Percentiles rank a stretch among this genome's conserved stretches.
These are phyloP conservation scores for Meyerozyma smithsonii DNA, from an alignment of 1,139 yeast species.

Conservation along the genomic window DNA sequence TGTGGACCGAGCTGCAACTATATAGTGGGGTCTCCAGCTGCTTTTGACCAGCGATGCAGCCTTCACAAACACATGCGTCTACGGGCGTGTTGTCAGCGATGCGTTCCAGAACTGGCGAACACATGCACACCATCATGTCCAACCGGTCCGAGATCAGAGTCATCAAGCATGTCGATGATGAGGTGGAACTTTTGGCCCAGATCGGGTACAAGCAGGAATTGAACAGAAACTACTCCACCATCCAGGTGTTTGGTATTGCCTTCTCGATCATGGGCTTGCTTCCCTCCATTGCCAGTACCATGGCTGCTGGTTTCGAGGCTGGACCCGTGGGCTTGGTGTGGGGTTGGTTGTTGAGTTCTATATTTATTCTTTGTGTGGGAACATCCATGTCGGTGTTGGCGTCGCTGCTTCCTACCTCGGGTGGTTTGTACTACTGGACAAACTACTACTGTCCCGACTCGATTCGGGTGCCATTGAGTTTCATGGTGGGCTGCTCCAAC, in stretches of 20 bases:
- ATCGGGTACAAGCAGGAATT: constrained; percentile 13
- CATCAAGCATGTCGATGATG: constrained; percentile 1
- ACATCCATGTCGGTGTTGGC: constrained; percentile 10
- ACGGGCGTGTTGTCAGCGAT: background rate
- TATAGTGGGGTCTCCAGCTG: background rate
- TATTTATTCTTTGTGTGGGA: constrained; percentile 8
- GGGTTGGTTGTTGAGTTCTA: constrained; percentile 10
- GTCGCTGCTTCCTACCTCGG: constrained; percentile 10
- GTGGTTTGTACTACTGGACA: constrained; percentile 11
- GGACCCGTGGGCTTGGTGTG: constrained; percentile 11
- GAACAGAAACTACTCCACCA: constrained; percentile 10
- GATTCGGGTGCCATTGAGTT: constrained; percentile 31
- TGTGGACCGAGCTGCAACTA: background rate
- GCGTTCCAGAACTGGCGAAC: constrained; percentile 11
- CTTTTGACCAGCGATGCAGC: background rate
- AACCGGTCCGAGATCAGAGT: constrained; percentile 22
- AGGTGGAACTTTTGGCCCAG: constrained; percentile 1
- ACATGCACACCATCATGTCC: constrained; percentile 19
- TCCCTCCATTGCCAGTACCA: constrained; percentile 10
- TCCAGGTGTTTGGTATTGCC: constrained; percentile 15
- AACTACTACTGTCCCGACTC: constrained; percentile 16
- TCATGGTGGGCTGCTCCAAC: constrained; percentile 32
- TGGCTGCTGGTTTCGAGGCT: constrained; percentile 7
- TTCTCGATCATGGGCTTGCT: constrained; percentile 14
- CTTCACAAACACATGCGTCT: constrained; percentile 9